Evolutionary conservation across 176 grass and related monocot genomes (phyloP), one percentile per base, ranked within the genome.

Genomic region (Oryza australiensis): DNA sequence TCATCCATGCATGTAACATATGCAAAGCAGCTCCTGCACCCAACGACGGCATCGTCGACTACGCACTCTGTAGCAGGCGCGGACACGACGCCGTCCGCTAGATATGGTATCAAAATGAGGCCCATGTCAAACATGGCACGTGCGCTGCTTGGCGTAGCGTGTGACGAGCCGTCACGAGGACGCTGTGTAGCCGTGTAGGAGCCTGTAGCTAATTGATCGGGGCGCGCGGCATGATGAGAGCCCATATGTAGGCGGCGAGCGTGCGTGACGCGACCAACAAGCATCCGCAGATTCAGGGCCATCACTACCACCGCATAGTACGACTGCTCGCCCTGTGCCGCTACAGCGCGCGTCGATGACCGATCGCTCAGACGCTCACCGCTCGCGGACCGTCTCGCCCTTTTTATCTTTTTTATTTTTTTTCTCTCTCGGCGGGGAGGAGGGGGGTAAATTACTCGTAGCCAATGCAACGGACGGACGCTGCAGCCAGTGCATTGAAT

Each of bases 401-500:
- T 51, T 51, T 51, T 45, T 45, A 14, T 46, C 10, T 14, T 49
- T 51, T 51, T 51, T 45, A n/a, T 49, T 51, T 51, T 51, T 45
- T 45, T 45, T 46, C 10, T 14, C 35, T 12, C 16, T 46, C 3
- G n/a, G 24, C 38, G 40, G 40, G 5, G 57, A 26, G 26, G 37
- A 78, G 20, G 20, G 57, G 63, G 0, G 15, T 18, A 18, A 51
- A 23, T 55, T 22, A 60, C 55, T 60, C 55, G n/a, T 23, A 26
- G 7, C 80, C 57, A 18, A 46, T 38, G 57, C 55, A 20, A 63
- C 15, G 12, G 66, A 66, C 10, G 53, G 65, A 2, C 16, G 53
- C 0, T 42, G 22, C 55, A 60, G 55, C 55, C 43, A 3, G 62
- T 1, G 82, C 76, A 80, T 84, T 84, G 63, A 84, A 51, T 38